Conservation (phyloP, 768 basidiomycete species). For the Suillus luteus region DNA sequence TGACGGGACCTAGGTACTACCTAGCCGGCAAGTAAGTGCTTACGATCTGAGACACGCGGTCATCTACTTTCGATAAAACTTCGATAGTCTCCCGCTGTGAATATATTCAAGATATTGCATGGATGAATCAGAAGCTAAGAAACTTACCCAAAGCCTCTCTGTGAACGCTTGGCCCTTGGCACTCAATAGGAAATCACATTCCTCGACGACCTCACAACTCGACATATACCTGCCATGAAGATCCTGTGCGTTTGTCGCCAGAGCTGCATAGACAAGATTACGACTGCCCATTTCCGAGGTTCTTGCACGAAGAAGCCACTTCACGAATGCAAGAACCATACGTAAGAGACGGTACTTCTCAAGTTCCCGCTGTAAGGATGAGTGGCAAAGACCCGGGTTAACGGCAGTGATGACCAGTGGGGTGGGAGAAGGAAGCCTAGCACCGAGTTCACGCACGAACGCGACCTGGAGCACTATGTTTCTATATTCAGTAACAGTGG, state of each 20-base stretch:
- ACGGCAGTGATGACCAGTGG: constrained; percentile 29
- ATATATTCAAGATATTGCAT: background rate
- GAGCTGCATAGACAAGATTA: constrained; percentile 36
- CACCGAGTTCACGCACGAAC: constrained; percentile 36
- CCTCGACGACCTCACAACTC: constrained; percentile 27
- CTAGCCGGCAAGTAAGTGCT: background rate
- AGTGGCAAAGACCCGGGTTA: constrained; percentile 38
- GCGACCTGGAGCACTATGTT: constrained; percentile 33
- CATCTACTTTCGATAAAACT: constrained; percentile 23
- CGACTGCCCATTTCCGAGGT: constrained; percentile 38
- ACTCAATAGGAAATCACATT: constrained; percentile 32
- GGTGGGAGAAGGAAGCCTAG: constrained; percentile 25
- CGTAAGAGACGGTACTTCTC: constrained; percentile 10
- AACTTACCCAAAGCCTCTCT: constrained; percentile 36
- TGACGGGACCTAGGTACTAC: background rate
- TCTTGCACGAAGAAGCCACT: constrained; percentile 22
- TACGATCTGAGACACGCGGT: constrained; percentile 23
- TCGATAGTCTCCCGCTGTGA: constrained; percentile 26
- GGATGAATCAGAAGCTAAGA: background rate
- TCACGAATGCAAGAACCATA: constrained; percentile 2
- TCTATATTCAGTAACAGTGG: background rate
- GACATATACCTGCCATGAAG: constrained; percentile 36
- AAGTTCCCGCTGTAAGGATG: constrained; percentile 26
- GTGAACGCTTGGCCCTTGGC: constrained; percentile 32
- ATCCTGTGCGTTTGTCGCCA: constrained; percentile 26